Base-by-base conservation (phyloP, 768 basidiomycete genomes). In the Mycena floridula region DNA sequence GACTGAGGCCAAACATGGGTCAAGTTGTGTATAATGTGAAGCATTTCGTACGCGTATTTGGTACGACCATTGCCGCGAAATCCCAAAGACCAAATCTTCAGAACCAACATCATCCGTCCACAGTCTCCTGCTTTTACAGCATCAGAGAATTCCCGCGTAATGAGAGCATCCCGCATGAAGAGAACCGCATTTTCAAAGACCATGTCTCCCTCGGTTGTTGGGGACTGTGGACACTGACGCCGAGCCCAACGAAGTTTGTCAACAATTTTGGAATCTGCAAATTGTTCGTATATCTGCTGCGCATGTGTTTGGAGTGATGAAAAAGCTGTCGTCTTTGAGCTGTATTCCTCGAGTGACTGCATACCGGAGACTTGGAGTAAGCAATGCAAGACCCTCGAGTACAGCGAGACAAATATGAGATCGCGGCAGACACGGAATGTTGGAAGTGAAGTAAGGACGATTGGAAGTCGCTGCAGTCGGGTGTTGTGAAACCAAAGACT, bases 391-490 rank as follows among this genome's bases (percentile, higher is more conserved):
- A 66, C 44, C 1, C 60, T 57, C 0, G 66, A 61, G 51, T 62
- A 65, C 1, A 67, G 56, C 0, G 60, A 63, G 21, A 59, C 52
- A 43, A 67, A 63, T 2, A 66, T 44, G 0, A 70, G 57, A 40
- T 69, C 66, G 6, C 64, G 64, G 43, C 59, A 65, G 4, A 49
- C 54, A 0, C 62, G 59, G 40, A 68, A 63, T 2, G 61, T 53
- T 0, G 68, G 67, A 0, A 63, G 58, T 0, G 66, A 66, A 0
- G 63, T 50, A 7, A 69, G 55, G 1, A 55, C 43, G 20, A 72
- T 68, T 0, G 68, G 69, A 4, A 60, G 55, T 1, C 64, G 58
- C 28, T 61, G 42, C 0, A 70, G 60, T 2, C 51, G 42, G 1
- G n/a, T n/a, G n/a, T n/a, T n/a, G n/a, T n/a, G n/a, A n/a, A n/a